Evolutionary conservation across 176 grass and related monocot species (phyloP).

Genomic region (Aegilops umbellulata): DNA sequence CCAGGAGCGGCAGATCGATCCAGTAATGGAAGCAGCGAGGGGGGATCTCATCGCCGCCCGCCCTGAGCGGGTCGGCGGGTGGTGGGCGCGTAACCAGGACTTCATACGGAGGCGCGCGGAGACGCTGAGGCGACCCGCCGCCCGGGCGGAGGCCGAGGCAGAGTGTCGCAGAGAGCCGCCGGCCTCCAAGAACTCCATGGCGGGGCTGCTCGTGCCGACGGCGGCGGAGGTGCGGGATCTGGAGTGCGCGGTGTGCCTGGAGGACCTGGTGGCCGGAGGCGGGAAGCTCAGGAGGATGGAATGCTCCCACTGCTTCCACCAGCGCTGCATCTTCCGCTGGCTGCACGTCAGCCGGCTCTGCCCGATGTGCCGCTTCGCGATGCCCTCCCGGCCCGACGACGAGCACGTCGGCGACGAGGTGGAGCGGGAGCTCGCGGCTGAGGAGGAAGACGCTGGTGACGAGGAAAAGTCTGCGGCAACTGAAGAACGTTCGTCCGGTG

Average conservation of each 20-base stretch:
- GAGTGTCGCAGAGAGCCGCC: neutral
- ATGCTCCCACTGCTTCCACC: slow-evolving; percentile 8
- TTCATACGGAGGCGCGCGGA: neutral
- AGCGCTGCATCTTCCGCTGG: neutral
- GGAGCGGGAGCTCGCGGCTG: neutral
- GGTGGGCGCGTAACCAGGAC: neutral
- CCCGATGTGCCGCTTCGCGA: slow-evolving; percentile 14
- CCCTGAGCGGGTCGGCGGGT: neutral
- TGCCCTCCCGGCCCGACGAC: neutral
- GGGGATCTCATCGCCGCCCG: neutral
- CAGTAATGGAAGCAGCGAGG: neutral
- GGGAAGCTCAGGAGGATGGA: neutral
- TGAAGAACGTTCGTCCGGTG: neutral
- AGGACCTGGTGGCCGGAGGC: neutral
- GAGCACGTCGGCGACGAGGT: neutral
- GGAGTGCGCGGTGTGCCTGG: neutral
- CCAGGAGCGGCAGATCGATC: neutral
- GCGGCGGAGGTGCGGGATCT: neutral
- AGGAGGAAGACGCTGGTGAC: neutral
- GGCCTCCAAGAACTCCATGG: neutral
- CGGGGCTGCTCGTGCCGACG: neutral
- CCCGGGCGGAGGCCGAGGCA: neutral
- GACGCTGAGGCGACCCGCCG: neutral
- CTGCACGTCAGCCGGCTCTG: neutral
- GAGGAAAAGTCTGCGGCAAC: neutral